A percentile compares a stretch with the other conserved stretches of the same genome.
These are phyloP conservation scores for Nicotiana paniculata DNA, from an alignment of 257 asterid species.

Conservation along the genomic window DNA sequence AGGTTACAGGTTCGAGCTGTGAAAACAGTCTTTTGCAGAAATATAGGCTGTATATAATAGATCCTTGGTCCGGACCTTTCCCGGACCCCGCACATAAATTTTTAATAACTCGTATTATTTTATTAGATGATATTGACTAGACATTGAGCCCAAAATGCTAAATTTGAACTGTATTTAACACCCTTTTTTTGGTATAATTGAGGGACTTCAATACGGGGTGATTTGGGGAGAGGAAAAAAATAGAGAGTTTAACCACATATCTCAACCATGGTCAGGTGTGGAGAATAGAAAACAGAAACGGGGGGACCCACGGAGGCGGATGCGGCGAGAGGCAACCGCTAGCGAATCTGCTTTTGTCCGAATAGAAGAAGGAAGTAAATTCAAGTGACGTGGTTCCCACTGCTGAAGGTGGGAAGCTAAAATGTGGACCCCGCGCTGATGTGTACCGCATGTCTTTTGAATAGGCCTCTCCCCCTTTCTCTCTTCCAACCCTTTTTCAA, in stretches of 20 bases:
- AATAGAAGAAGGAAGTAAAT: not conserved
- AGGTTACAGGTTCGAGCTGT: no score
- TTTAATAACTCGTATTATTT: not conserved
- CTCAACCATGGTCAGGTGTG: constrained; percentile 2
- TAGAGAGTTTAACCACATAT: not conserved
- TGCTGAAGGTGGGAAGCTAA: constrained; percentile 17
- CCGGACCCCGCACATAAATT: not conserved
- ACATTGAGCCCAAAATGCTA: not conserved
- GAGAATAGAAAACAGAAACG: not conserved
- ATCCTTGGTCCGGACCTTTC: no score
- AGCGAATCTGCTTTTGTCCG: constrained; percentile 17
- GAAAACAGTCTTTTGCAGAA: no score
- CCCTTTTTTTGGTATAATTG: no score
- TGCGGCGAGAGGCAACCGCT: constrained; percentile 25
- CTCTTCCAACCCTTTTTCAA: not conserved
- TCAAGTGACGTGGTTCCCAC: constrained; percentile 28
- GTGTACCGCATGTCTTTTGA: constrained; percentile 17
- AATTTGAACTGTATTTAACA: no score
- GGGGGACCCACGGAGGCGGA: not conserved
- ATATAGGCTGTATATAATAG: no score
- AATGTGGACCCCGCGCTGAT: constrained; percentile 19
- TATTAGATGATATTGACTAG: no score
- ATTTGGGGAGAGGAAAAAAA: not conserved
- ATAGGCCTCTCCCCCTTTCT: not conserved
- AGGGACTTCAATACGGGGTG: not conserved